A percentile compares a stretch with the other conserved stretches of the same genome.
These are phyloP conservation scores for Flaveria bidentis DNA, from an alignment of 129 eudicot species.

Conservation along the genomic window DNA sequence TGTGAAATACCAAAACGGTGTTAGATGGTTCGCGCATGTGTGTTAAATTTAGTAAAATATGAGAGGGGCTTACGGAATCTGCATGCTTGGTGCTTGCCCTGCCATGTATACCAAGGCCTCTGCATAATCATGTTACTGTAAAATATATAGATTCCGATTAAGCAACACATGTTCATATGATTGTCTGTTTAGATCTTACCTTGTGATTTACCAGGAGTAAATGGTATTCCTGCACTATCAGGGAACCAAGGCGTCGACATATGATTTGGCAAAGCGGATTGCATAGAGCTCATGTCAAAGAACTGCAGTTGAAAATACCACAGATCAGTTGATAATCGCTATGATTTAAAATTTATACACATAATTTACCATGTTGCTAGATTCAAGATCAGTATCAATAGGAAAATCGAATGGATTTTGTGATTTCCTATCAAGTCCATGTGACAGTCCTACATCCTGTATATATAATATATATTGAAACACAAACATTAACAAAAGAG, in stretches of 20 bases:
- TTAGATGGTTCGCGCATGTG: background rate
- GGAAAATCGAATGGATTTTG: slow-evolving; percentile 83
- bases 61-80: slow-evolving; percentile 61
- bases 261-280: slow-evolving; percentile 63
- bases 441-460: slow-evolving; percentile 51
- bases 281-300: slow-evolving; percentile 78
- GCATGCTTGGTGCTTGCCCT: slow-evolving; percentile 56
- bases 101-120: slow-evolving; percentile 59
- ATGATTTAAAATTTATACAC: background rate
- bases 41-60: background rate
- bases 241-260: slow-evolving; percentile 66
- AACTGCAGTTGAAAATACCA: slow-evolving; percentile 49
- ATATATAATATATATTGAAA: background rate
- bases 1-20: background rate
- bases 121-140: slow-evolving; percentile 38
- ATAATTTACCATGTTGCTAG: slow-evolving; percentile 58
- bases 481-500: background rate
- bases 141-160: slow-evolving; percentile 1
- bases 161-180: background rate
- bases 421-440: slow-evolving; percentile 49
- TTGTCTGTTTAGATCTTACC: slow-evolving; percentile 34
- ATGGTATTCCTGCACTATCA: slow-evolving; percentile 47
- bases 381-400: slow-evolving; percentile 55
- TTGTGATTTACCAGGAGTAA: slow-evolving; percentile 46
- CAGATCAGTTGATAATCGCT: background rate